These are phyloP conservation scores for Clonostachys rosea DNA, from an alignment of 2,329 filamentous ascomycete species.

Conservation along the genomic window DNA sequence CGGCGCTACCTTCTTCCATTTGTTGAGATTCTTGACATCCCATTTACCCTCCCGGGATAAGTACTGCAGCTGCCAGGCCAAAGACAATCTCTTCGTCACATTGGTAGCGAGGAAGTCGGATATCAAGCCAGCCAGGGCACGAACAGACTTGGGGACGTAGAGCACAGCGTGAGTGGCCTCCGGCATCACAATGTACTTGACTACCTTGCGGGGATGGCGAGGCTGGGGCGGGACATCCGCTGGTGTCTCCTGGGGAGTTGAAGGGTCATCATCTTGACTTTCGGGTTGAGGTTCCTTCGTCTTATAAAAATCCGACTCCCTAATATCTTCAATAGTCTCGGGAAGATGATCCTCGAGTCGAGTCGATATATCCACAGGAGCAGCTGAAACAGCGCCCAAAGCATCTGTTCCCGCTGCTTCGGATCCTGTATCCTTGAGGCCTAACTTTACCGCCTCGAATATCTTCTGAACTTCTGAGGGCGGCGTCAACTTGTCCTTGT, in stretches of 20 bases:
- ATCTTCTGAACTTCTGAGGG: slow-evolving; percentile 68
- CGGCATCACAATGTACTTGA: slow-evolving; percentile 69
- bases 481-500: slow-evolving; percentile 73
- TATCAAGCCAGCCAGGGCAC: slow-evolving; percentile 74
- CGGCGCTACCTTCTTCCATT: slow-evolving; percentile 78
- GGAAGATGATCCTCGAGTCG: slow-evolving; percentile 19
- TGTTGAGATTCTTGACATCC: slow-evolving; percentile 94
- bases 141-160: slow-evolving; percentile 72
- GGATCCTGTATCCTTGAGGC: slow-evolving; percentile 1
- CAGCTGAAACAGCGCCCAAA: slow-evolving; percentile 39
- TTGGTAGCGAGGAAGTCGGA: slow-evolving; percentile 74
- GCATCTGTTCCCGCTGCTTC: slow-evolving; percentile 6
- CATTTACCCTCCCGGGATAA: slow-evolving; percentile 89
- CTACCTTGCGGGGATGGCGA: slow-evolving; percentile 41
- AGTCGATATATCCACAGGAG: slow-evolving; percentile 34
- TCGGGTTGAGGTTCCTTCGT: slow-evolving; percentile 14
- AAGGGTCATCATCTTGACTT: slow-evolving; percentile 36
- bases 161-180: slow-evolving; percentile 77
- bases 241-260: slow-evolving; percentile 36
- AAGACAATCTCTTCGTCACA: slow-evolving; percentile 71
- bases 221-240: slow-evolving; percentile 41
- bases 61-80: slow-evolving; percentile 88
- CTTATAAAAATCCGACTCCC: slow-evolving; percentile 16
- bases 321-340: slow-evolving; percentile 29
- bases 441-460: slow-evolving; percentile 26